Evolutionary conservation across 2,329 filamentous ascomycete species (phyloP).

Genomic region (Epicoccum nigrum): DNA sequence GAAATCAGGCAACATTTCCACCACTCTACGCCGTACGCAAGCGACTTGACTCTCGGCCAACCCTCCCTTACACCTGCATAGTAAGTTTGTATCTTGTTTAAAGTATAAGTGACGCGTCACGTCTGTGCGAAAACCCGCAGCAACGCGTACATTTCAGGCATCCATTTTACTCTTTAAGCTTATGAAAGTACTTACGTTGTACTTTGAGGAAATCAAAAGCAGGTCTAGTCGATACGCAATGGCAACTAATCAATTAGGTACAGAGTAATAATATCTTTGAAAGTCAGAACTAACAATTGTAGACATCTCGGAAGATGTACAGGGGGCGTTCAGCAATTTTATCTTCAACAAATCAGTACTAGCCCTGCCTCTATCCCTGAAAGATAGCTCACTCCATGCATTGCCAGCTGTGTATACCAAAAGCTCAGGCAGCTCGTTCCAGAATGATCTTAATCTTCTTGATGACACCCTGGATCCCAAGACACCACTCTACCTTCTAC

Average conservation of each 20-base stretch:
- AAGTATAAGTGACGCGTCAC: too few species aligned
- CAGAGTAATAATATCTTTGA: too few species aligned
- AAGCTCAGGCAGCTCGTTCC: constrained; percentile 9
- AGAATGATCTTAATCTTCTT: constrained; percentile 24
- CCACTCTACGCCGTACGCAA: not conserved
- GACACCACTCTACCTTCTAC: constrained; percentile 27
- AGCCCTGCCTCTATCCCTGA: constrained; percentile 18
- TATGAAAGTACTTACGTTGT: too few species aligned
- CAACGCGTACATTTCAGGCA: too few species aligned
- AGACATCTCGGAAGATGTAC: constrained; percentile 1
- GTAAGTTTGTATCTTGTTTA: too few species aligned
- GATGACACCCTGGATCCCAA: constrained; percentile 22
- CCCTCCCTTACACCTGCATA: not conserved
- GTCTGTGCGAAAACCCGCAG: too few species aligned
- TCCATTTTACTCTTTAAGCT: too few species aligned
- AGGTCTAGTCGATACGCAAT: not conserved
- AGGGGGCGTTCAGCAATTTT: constrained; percentile 20
- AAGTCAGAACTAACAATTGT: not conserved
- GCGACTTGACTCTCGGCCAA: too few species aligned
- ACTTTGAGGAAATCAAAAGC: too few species aligned
- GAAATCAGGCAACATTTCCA: constrained; percentile 5
- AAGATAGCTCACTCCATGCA: not conserved
- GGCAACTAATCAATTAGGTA: not conserved
- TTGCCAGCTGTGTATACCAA: constrained; percentile 10
- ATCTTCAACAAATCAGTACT: constrained; percentile 7